Percentiles rank a stretch among this genome's conserved stretches.
These are phyloP conservation scores for Teunomyces barrocoloradensis DNA, from an alignment of 805 yeast genomes.

Conservation along the genomic window DNA sequence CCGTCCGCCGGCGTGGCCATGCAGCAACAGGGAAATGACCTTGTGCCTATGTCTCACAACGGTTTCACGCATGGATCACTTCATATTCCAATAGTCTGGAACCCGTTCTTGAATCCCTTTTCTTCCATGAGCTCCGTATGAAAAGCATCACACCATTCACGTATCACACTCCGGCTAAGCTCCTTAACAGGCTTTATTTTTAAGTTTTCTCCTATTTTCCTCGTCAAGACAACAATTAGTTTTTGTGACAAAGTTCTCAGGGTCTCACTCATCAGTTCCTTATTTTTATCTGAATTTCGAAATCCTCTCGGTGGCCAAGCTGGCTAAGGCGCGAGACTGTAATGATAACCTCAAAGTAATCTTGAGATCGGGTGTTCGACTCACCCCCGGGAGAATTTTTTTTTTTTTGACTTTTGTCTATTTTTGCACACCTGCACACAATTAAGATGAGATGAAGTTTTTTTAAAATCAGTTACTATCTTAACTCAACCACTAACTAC, in stretches of 20 bases:
- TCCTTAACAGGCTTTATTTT: too few relatives aligned
- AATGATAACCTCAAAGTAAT: slow-evolving; percentile 35
- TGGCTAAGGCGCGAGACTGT: slow-evolving; percentile 52
- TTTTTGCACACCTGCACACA: not conserved
- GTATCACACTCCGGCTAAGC: too few relatives aligned
- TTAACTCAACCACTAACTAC: not conserved
- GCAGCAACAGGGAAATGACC: not conserved
- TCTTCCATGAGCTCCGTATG: too few relatives aligned
- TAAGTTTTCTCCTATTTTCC: too few relatives aligned
- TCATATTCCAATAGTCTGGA: too few relatives aligned
- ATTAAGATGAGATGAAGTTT: slow-evolving; percentile 7
- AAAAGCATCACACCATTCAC: too few relatives aligned
- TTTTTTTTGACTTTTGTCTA: slow-evolving; percentile 10
- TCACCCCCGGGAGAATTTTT: slow-evolving; percentile 49
- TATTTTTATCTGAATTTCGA: not conserved
- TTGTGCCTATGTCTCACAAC: not conserved
- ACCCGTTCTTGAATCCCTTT: too few relatives aligned
- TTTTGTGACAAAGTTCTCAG: too few relatives aligned
- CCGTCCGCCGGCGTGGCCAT: not conserved
- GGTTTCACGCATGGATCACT: too few relatives aligned
- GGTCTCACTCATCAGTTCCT: too few relatives aligned
- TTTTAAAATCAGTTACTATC: slow-evolving; percentile 9
- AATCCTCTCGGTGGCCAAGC: slow-evolving; percentile 47
- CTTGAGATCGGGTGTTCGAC: slow-evolving; percentile 52
- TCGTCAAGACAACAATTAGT: too few relatives aligned